A percentile compares a stretch with the other conserved stretches of the same genome.
These are phyloP conservation scores for Cryphonectria radicalis DNA, from an alignment of 2,329 filamentous ascomycete species.

Conservation along the genomic window DNA sequence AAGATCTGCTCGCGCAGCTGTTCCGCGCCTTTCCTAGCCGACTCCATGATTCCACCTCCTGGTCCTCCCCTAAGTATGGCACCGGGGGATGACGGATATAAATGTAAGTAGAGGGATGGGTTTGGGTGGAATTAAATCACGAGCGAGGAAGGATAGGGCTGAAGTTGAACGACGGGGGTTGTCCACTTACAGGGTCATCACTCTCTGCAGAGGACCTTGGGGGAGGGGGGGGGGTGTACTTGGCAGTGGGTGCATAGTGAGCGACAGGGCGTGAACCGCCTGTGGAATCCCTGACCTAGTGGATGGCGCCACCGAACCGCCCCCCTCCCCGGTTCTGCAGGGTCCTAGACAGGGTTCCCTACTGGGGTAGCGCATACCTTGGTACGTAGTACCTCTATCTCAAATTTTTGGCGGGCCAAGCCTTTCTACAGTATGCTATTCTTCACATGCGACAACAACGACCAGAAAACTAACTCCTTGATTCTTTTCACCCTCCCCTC, in stretches of 20 bases:
- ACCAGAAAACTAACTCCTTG: not conserved
- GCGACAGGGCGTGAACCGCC: not conserved
- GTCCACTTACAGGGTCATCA: not conserved
- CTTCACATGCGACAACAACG: not conserved
- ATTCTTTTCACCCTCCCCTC: not conserved
- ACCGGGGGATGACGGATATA: not conserved
- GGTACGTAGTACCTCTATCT: not conserved
- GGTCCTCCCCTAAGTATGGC: not conserved
- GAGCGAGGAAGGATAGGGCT: not conserved
- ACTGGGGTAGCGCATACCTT: not conserved
- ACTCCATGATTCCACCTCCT: slow-evolving; percentile 41
- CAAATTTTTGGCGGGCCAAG: slow-evolving; percentile 1
- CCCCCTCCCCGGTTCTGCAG: not conserved
- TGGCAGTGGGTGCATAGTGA: not conserved
- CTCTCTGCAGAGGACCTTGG: not conserved
- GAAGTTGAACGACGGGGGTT: not conserved
- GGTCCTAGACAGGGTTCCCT: not conserved
- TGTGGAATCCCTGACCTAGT: not conserved
- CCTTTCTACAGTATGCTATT: not conserved
- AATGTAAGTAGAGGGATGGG: not conserved
- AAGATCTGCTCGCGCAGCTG: slow-evolving; percentile 52
- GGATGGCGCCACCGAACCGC: not conserved
- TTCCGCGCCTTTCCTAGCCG: slow-evolving; percentile 37
- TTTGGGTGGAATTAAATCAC: not conserved
- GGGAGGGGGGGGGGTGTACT: not conserved